Base-by-base conservation (phyloP, 352 stramenopile species). In the Pythium folliculosum region DNA sequence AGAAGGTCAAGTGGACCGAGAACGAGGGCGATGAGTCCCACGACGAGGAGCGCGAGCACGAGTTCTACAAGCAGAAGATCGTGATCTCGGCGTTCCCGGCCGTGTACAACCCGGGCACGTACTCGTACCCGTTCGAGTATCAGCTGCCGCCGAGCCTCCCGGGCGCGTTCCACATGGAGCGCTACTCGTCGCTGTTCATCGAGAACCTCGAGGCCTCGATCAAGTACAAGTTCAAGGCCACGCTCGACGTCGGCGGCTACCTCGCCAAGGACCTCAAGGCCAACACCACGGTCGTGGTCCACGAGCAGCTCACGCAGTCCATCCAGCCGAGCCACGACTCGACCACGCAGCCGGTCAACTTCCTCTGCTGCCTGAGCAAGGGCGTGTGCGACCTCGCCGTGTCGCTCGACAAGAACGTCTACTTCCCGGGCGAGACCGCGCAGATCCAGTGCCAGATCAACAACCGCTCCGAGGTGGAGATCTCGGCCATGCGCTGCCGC, bases 191-290 rank as follows among this genome's bases (percentile, higher is more conserved):
- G 1, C 62, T 76, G n/a, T 66, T 72, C 23, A 57, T 89, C 19
- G 65, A 80, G 16, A 70, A 84, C 14, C 44, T 90, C 21, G 69
- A 76, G 35, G 84, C 77, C 13, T 78, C 81, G 50, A 92, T 90
- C 80, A 83, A 88, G 72, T 92, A 92, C 77, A 89, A 88, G 57
- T 80, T 90, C 72, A 89, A 90, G 64, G 82, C 78, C 4, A 89
- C 84, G 21, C 74, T 90, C 8, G 81, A 88, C 37, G 80, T 92
- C 23, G 65, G 67, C 54, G 84, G 84, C 0, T 83, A 81, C 60
- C 84, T 89, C 38, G 62, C 82, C 13, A 85, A 75, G 7, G 84
- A 92, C 47, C 73, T 92, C 66, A 90, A 89, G 63, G 74, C 77
- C 3, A 79, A 85, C 52, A 82, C 73, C 57, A 67, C 75, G 30